A percentile compares a stretch with the other conserved stretches of the same genome.
Evolutionary conservation across 129 eudicot species (phyloP).

Genomic region (Heracleum sosnowskyi): DNA sequence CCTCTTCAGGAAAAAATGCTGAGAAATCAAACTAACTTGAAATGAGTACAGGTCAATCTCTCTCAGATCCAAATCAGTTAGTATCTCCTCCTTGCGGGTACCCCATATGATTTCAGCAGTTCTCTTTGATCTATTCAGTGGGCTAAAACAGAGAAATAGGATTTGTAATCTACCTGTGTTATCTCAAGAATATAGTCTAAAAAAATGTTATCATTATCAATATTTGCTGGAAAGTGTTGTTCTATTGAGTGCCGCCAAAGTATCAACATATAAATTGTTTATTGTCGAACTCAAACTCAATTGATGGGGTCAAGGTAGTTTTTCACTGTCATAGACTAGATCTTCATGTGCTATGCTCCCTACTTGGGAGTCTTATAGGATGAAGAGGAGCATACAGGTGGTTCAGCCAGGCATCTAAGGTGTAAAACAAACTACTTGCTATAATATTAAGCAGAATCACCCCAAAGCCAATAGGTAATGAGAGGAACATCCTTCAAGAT

Average conservation of each 20-base stretch:
- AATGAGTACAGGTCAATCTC: slow-evolving; percentile 94
- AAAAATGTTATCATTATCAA: not conserved
- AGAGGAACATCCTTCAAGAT: too few species aligned
- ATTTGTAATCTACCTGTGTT: not conserved
- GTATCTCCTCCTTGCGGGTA: slow-evolving; percentile 59
- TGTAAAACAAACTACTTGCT: too few species aligned
- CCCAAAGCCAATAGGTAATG: too few species aligned
- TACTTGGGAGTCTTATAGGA: too few species aligned
- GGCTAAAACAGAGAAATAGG: slow-evolving; percentile 39
- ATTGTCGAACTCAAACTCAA: not conserved
- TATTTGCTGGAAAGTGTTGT: not conserved
- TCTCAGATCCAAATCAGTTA: slow-evolving; percentile 71
- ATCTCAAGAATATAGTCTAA: not conserved
- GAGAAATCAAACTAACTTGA: slow-evolving; percentile 53
- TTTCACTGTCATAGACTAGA: too few species aligned
- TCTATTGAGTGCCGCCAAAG: not conserved
- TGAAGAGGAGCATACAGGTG: too few species aligned
- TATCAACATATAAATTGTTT: not conserved
- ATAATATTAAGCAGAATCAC: too few species aligned
- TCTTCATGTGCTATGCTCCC: too few species aligned
- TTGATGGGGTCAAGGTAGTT: too few species aligned
- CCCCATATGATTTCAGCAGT: slow-evolving; percentile 97
- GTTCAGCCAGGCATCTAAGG: too few species aligned
- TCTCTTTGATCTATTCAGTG: slow-evolving; percentile 68
- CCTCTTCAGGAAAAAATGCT: slow-evolving; percentile 13